These are phyloP conservation scores for Canavalia ensiformis DNA, from an alignment of 306 rosid species.

Conservation along the genomic window DNA sequence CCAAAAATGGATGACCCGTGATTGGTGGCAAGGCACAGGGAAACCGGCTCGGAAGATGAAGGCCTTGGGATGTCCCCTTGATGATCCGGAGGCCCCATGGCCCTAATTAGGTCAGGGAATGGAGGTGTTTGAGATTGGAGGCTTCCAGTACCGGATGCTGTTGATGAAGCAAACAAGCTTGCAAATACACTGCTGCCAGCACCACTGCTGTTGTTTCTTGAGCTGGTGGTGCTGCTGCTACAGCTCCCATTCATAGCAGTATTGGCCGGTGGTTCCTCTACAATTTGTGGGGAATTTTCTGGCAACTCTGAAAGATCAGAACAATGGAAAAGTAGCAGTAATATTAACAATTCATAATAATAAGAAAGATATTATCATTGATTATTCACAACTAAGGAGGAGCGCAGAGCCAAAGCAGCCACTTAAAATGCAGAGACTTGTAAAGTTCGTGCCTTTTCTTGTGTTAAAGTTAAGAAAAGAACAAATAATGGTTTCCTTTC, in stretches of 20 bases:
- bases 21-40: constrained; percentile 82
- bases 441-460: constrained; percentile 53
- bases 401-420: constrained; percentile 46
- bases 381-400: background rate
- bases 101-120: constrained; percentile 70
- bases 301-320: constrained; percentile 54
- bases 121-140: constrained; percentile 67
- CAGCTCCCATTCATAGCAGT: constrained; percentile 59
- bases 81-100: constrained; percentile 64
- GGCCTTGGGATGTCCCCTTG: constrained; percentile 61
- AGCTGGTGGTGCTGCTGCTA: constrained; percentile 56
- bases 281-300: constrained; percentile 56
- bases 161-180: constrained; percentile 82
- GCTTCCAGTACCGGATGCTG: constrained; percentile 61
- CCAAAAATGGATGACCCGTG: constrained; percentile 76
- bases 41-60: constrained; percentile 72
- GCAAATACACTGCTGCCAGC: constrained; percentile 71
- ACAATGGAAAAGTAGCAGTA: background rate
- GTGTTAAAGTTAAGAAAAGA: constrained; percentile 59
- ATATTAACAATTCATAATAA: background rate
- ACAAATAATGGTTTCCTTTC: constrained; percentile 57
- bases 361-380: background rate
- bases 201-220: constrained; percentile 65
- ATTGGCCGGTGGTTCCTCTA: constrained; percentile 61
- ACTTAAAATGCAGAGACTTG: constrained; percentile 41